Evolutionary conservation across 2,329 filamentous ascomycete species (phyloP).

Genomic region (Exophiala xenobiotica): DNA sequence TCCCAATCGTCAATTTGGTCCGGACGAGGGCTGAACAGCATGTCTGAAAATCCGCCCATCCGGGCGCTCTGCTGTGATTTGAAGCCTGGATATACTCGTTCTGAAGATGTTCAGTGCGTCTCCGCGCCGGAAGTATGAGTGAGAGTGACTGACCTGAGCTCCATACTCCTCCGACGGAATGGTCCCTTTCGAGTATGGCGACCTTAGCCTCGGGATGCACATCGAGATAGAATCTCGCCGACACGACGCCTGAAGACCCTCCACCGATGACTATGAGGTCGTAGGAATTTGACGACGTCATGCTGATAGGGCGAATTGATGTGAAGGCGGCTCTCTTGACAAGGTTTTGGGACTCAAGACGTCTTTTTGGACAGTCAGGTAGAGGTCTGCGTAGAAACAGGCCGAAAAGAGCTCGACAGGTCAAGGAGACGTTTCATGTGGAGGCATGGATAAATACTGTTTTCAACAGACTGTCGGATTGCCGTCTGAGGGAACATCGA

Average conservation of each 20-base stretch:
- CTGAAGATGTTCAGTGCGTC: background rate
- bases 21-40: constrained; percentile 44
- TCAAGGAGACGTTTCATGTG: too few relatives aligned
- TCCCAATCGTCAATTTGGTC: background rate
- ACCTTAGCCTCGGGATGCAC: background rate
- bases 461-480: too few relatives aligned
- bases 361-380: too few relatives aligned
- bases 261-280: background rate
- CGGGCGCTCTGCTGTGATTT: constrained; percentile 72
- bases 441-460: too few relatives aligned
- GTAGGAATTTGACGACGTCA: background rate
- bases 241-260: background rate
- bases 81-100: constrained; percentile 59
- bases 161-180: constrained; percentile 1
- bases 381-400: too few relatives aligned
- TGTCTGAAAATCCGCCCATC: constrained; percentile 71
- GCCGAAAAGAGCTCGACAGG: too few relatives aligned
- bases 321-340: too few relatives aligned
- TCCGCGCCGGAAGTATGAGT: too few relatives aligned
- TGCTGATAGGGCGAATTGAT: background rate
- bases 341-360: too few relatives aligned
- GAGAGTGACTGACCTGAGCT: background rate
- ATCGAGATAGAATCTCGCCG: constrained; percentile 4
- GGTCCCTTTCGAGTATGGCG: background rate
- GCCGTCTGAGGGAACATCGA: too few relatives aligned